Base-by-base conservation (phyloP, 805 yeast species). In the Candida coquimbonensis region DNA sequence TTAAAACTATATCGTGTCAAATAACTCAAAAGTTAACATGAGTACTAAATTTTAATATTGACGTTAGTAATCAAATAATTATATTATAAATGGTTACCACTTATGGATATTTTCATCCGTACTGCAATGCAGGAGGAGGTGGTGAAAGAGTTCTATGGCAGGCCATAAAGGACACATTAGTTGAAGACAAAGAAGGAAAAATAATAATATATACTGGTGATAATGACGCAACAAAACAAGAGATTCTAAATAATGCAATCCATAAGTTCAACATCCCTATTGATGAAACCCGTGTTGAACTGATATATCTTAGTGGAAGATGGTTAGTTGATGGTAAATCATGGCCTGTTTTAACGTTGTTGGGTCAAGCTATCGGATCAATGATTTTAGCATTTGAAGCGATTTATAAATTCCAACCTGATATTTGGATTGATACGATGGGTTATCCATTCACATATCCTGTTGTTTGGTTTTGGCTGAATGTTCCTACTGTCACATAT, bases 71-170 rank as follows among this genome's bases (percentile, higher is more conserved):
- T 7, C 13, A 17, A 17, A 36, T 21, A 11, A 19, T 7, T 19
- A 17, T 7, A 12, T 14, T 21, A 12, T 27, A 13, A 13, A 45
- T 45, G 48, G 37, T 17, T 4, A 50, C 48, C 35, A 63, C 87
- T 11, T 83, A 70, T 60, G 99, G 98, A 7, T 90, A 85, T 58
- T 89, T 93, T 69, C 99, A 93, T 65, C 99, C 99, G 0, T 86
- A 83, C 56, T 89, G 96, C 52, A 87, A 86, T 61, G 95, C 96
- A 36, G 96, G 95, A 39, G 99, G 99, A 17, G 99, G 99, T 29
- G 99, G 99, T 24, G 99, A 93, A 61, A 78, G 91, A 46, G 99
- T 93, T 0, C 69, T 93, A 36, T 93, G 99, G 99, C 89, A 87
- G 45, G 96, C 96, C 0, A 87, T 91, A 7, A 74, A 77, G 53